Base-by-base conservation (phyloP, 2,329 filamentous ascomycete genomes). In the Emydomyces testavorans region DNA sequence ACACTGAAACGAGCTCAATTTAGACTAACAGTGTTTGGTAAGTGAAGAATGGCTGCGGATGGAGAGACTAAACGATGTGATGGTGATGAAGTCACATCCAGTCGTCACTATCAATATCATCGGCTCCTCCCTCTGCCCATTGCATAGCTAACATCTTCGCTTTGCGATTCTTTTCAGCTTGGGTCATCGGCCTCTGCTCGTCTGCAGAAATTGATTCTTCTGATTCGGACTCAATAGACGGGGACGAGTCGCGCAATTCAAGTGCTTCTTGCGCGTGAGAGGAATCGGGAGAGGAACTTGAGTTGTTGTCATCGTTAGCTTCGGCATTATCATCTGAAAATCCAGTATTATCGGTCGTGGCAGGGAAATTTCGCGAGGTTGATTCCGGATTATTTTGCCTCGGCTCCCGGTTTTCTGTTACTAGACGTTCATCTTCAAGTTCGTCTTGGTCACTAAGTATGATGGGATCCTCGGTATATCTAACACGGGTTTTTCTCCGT, bases 101-200 rank as follows among this genome's bases (percentile, higher is more conserved):
- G 13, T 26, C 45, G 24, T 50, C 46, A 23, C 16, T 41, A 23
- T 52, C 46, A 40, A 52, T 46, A 37, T 53, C 53, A 29, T 58
- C 53, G 20, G 50, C 50, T 18, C 58, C 54, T 24, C 56, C 57
- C 15, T 57, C 54, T 23, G 59, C 56, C 57, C 58, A 61, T 37
- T 57, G 55, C 48, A 62, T 53, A 13, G 60, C 58, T 37, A 60
- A 58, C 47, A 64, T 51, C 49, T 65, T 65, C 4, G 63, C 62
- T 46, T 52, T 53, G 39, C 58, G 51, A 47, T 64, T 65, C 23
- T 60, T 60, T 37, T 60, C 54, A 1, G 57, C 58, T 34, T 56
- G 51, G 5, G 52, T 53, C 13, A 57, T 24, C 48, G 42, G 48
- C 13, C 32, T 37, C 28, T 43, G 28, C 31, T 55, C 32, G 23